phyloP scores from a whole-genome alignment of 768 basidiomycete genomes.

The Pleurotus djamor region DNA sequence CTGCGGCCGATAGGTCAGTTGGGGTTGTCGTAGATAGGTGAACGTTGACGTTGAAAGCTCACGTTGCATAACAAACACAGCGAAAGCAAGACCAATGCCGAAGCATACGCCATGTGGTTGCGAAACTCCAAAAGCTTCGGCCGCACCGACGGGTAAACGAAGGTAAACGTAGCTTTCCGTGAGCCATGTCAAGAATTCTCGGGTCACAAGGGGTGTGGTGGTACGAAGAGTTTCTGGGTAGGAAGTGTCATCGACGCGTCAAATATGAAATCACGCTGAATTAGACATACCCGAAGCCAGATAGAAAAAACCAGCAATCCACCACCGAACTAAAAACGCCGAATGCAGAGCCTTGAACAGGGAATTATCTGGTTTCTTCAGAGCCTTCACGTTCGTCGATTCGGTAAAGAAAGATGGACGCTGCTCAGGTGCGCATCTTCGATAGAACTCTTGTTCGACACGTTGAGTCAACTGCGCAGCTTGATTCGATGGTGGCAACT shows the following conservation, averaged over 20 bases:
- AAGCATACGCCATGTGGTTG: conserved; percentile 52
- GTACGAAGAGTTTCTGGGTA: conserved; percentile 45
- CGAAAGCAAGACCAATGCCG: conserved; percentile 60
- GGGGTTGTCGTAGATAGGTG: not conserved
- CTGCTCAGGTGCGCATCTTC: conserved; percentile 36
- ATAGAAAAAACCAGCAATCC: conserved; percentile 44
- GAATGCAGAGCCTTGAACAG: conserved; percentile 45
- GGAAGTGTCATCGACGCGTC: not conserved
- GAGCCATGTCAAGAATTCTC: conserved; percentile 60
- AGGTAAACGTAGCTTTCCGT: conserved; percentile 42
- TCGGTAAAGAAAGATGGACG: conserved; percentile 22
- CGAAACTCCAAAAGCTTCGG: conserved; percentile 26
- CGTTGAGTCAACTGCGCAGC: conserved; percentile 31
- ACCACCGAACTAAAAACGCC: conserved; percentile 45
- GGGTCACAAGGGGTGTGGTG: conserved; percentile 55
- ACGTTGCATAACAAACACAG: conserved; percentile 63
- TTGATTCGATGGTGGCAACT: conserved; percentile 30
- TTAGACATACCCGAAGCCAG: conserved; percentile 31
- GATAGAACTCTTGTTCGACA: conserved; percentile 41
- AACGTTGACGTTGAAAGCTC: conserved; percentile 8
- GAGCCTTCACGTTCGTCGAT: not conserved
- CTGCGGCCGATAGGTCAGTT: conserved; percentile 17
- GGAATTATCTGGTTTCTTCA: conserved; percentile 37
- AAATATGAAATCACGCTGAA: not conserved
- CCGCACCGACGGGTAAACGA: conserved; percentile 32